Evolutionary conservation across 177 flowering plant species (phyloP), one percentile per base, ranked within the genome.

Genomic region (Vitis hybrid): DNA sequence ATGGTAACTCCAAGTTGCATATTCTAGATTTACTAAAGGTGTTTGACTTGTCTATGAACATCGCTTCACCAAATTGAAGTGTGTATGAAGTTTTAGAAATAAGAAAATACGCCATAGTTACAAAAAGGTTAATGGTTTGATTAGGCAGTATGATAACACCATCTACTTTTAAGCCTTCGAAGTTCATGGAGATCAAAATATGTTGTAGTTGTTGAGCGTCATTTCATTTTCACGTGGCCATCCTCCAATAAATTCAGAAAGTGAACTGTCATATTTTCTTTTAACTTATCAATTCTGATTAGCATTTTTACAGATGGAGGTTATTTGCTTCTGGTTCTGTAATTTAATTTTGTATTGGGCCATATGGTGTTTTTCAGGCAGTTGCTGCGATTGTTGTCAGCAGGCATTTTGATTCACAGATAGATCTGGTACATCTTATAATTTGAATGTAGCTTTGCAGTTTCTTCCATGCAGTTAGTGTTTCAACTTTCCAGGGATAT

Each of bases 351-450:
- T 55, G 48, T 63, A 19, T 62, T 52, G 21, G 52, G 31, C 62
- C 45, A 29, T 75, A 3, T 64, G 22, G 58, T 78, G 60, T 69
- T 29, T 81, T 78, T 65, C 97, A 94, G 97, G 95, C 95, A 66
- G 91, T 94, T 7, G 91, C 88, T 65, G 86, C 70, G 51, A 89
- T 91, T 69, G 65, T 87, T 64, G 82, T 87, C 48, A 72, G 72
- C 19, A 84, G 90, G 72, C 90, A 92, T 77, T 94, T 91, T 77
- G 62, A 61, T 62, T 87, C 86, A 10, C 80, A 83, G 63, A 78
- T 92, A 21, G 90, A 88, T 78, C 80, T 82, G 79, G 98, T 94
- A 88, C 21, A 79, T 71, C 71, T 18, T 64, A 22, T 16, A 55
- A 14, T 60, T 51, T 19, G 18, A 18, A 11, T 10, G 45, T n/a